phyloP scores from a whole-genome alignment of 202 grass and related monocot genomes.

The Dendrocalamus latiflorus region DNA sequence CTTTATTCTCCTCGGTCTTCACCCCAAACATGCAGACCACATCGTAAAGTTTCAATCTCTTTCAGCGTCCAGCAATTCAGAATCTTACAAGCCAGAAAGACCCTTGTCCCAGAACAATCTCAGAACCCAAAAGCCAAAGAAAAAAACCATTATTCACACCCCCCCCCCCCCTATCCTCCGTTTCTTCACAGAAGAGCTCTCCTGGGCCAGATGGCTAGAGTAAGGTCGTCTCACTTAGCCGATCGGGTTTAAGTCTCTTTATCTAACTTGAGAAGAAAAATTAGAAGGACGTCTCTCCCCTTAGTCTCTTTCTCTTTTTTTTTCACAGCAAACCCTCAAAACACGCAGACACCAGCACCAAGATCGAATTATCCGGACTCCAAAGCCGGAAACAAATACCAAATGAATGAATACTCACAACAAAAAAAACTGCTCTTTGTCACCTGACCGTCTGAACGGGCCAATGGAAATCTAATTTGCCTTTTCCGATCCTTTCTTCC shows the following conservation, averaged over 20 bases:
- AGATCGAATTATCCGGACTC: neutral
- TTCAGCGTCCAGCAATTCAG: slow-evolving; percentile 7
- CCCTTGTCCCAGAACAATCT: slow-evolving; percentile 7
- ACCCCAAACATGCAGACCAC: slow-evolving; percentile 9
- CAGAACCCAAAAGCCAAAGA: neutral
- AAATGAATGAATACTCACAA: slow-evolving; percentile 19
- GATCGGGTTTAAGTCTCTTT: too few relatives aligned
- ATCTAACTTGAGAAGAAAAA: too few relatives aligned
- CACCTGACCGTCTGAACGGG: slow-evolving; percentile 1
- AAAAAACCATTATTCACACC: neutral
- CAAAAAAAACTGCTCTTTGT: neutral
- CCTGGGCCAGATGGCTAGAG: too few relatives aligned
- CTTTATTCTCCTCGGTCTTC: neutral
- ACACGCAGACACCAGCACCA: neutral
- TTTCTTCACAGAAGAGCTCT: neutral
- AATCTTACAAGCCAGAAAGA: slow-evolving; percentile 1
- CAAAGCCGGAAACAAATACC: slow-evolving; percentile 1
- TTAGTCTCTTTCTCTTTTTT: too few relatives aligned
- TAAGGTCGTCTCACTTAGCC: too few relatives aligned
- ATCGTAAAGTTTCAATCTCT: neutral
- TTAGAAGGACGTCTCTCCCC: too few relatives aligned
- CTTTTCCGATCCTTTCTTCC: slow-evolving; percentile 12
- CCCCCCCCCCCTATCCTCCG: slow-evolving; percentile 1
- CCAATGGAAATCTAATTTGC: neutral
- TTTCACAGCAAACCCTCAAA: neutral